Evolutionary conservation across 495 filamentous ascomycete genomes (phyloP), one percentile per base, ranked within the genome.

Genomic region (Hyaloscypha variabilis): DNA sequence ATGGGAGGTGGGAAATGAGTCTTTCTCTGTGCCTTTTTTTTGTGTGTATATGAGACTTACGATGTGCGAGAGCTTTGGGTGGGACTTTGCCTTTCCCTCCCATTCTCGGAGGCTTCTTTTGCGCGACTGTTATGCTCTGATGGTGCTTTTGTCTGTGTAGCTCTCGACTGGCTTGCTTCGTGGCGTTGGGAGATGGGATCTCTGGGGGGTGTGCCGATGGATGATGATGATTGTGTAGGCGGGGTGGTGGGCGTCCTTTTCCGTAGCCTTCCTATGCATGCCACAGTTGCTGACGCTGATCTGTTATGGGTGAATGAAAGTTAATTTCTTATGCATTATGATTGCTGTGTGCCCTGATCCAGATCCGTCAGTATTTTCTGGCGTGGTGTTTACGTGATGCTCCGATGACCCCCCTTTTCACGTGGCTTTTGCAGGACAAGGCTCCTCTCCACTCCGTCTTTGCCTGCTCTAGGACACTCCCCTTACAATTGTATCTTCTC

Each of bases 131-230:
- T 57, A 66, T 26, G 42, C 14, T 30, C 28, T 49, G 29, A 24
- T 31, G 19, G 10, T 21, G 21, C 60, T 59, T 68, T 68, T 71
- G 66, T 71, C 66, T 71, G 69, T 71, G 65, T 68, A 71, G 49
- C 65, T 68, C 53, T 62, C 65, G 62, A 59, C 53, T 71, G 62
- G 65, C 63, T 68, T 62, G 62, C 67, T 65, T 69, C 58, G 1
- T 46, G 39, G 13, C 39, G 39, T 46, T 46, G 39, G 39, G 19
- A 46, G 39, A 46, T 46, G 39, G 39, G 17, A 14, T 46, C 10
- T 46, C 11, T 46, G 17, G 39, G 39, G 39, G 4, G 39, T 17
- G 39, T 46, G 39, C 17, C 19, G 39, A 19, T 14, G 39, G 39
- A 46, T 19, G 39, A 46, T 46, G 39, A 46, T 46, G 39, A 46